Base-by-base conservation (phyloP, 805 yeast species). In the Blastobotrys chiropterorum region DNA sequence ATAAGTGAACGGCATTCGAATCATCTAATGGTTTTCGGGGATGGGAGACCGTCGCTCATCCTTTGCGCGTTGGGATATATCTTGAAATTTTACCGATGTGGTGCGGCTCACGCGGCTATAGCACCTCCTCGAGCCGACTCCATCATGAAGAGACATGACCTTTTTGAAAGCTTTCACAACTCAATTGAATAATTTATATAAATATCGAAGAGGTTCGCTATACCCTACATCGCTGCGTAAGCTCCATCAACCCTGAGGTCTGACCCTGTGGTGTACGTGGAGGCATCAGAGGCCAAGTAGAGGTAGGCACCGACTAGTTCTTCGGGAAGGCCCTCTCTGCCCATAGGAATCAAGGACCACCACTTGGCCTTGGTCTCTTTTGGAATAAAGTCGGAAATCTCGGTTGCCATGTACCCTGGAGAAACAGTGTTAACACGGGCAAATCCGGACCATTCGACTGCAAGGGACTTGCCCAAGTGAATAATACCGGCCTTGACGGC, bases 401-500 rank as follows among this genome's bases (percentile, higher is more conserved):
- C 88, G 6, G 95, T 85, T 53, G 77, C 78, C 55, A 86, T 84
- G 72, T 88, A 87, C n/a, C 96, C 96, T 19, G 96, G 96, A 14
- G 89, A 82, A 30, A 87, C 78, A 26, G 86, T 74, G 72, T 87
- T 87, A 53, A 83, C 92, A 59, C 95, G 78, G n/a, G 92, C 95
- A 62, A 85, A 85, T 1, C 82, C 79, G n/a, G 90, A 81, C 90
- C 94, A 89, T 71, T 89, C 96, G 42, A 88, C 81, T 14, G 96
- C 92, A 57, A 88, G 72, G 1, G 94, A 86, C 66, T 75, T 83
- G 38, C 85, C 80, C 60, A 88, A 75, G 64, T 89, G 95, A 57
- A 83, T 65, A 22, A 86, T 82, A 11, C 82, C 96, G 41, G 96
- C 95, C 74, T 88, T 89, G 59, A 90, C 86, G 14, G 89, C 87